Conservation (phyloP, 1,284 basidiomycete genomes). For the Leccinum fuscescens region DNA sequence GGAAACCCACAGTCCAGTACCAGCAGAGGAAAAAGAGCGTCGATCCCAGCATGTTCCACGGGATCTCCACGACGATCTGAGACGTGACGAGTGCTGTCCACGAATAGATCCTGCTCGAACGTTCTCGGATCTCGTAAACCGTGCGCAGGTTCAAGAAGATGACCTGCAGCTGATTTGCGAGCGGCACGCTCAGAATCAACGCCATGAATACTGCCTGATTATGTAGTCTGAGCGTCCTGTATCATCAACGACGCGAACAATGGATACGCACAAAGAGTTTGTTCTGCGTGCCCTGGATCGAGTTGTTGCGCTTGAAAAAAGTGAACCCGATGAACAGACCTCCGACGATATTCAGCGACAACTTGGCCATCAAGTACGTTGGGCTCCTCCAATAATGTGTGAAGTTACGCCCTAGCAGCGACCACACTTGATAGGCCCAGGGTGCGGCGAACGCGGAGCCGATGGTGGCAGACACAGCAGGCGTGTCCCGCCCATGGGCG, state of each 20-base stretch:
- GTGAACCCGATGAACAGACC: constrained; percentile 67
- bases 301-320: constrained; percentile 69
- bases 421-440: constrained; percentile 49
- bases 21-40: constrained; percentile 63
- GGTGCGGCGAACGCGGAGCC: constrained; percentile 52
- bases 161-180: constrained; percentile 33
- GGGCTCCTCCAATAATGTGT: constrained; percentile 55
- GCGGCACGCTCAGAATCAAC: constrained; percentile 27
- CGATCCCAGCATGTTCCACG: constrained; percentile 64
- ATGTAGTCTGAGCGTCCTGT: neutral
- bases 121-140: constrained; percentile 74
- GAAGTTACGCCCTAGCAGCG: constrained; percentile 41
- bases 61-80: constrained; percentile 62
- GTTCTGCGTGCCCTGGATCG: constrained; percentile 76
- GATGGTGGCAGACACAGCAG: constrained; percentile 33
- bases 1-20: constrained; percentile 69
- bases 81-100: constrained; percentile 74
- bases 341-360: constrained; percentile 53
- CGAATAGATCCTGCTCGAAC: constrained; percentile 76
- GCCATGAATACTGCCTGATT: constrained; percentile 27
- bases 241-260: neutral
- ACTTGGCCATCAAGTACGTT: constrained; percentile 75
- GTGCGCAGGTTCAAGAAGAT: constrained; percentile 36
- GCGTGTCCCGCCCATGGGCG: constrained; percentile 35
- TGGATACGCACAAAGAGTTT: constrained; percentile 59